Evolutionary conservation across 306 rosid genomes (phyloP), one percentile per base, ranked within the genome.

Genomic region (Pterocarpus santalinus): DNA sequence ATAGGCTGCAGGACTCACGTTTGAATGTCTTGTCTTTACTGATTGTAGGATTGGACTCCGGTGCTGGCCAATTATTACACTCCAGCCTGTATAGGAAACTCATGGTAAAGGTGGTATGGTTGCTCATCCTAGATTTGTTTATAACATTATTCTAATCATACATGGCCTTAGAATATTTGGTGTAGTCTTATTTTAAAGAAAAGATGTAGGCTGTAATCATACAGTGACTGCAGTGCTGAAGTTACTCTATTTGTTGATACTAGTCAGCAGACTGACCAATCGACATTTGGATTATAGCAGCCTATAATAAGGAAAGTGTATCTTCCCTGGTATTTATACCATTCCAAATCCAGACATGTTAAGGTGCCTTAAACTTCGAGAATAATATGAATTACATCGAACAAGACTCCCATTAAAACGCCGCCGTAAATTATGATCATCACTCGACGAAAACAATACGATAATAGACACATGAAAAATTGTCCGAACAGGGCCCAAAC

Each of bases 21-120:
- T 76, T 62, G 47, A 68, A 75, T 75, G 47, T 49, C 5, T 47
- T 47, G 68, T 49, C 46, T 72, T 66, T 22, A 1, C 28, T 22
- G 51, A 15, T 55, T 46, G 44, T 36, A 57, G 6, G 28, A 22
- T 22, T 22, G 28, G 28, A 22, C 28, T 22, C 81, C 8, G 56
- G 71, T 84, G 82, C 75, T 22, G 56, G 62, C 14, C 41, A 35
- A 75, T 62, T 80, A 78, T 43, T 69, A 62, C 32, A 6, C 52
- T 62, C 67, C 12, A 63, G 69, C 34, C 41, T 62, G 51, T 12
- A 8, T 53, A 53, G 57, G 70, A 69, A 62, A 62, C 65, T 75
- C 13, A 69, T 69, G 58, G 75, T 62, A 61, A 52, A 39, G 49
- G 49, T 80, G 75, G 78, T 60, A 61, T 75, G 74, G 69, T 75